Conservation (phyloP, 129 eudicot genomes). For the Flaveria linearis region DNA sequence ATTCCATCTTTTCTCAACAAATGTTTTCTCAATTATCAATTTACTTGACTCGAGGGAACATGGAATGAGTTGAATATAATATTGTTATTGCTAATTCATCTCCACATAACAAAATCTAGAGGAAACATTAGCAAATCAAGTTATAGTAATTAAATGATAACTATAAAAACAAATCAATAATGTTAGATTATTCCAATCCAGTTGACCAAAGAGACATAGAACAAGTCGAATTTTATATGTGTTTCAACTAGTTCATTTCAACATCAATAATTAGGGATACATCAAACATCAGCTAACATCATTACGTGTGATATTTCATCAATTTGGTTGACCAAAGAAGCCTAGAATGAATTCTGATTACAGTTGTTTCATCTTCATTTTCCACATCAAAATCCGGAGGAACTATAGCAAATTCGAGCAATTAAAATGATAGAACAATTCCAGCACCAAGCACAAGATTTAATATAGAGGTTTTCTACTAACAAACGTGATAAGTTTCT, state of each 20-base stretch:
- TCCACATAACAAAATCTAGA: neutral
- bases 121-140: neutral
- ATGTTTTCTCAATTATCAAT: neutral
- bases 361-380: neutral
- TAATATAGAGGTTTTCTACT: neutral
- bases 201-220: slow-evolving; percentile 20
- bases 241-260: slow-evolving; percentile 6
- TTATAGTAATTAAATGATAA: neutral
- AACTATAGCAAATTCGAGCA: neutral
- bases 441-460: slow-evolving; percentile 13
- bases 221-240: neutral
- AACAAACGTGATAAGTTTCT: neutral
- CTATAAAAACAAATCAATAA: neutral
- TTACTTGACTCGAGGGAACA: slow-evolving; percentile 15
- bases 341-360: neutral
- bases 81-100: neutral
- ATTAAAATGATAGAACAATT: slow-evolving; percentile 7
- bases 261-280: slow-evolving; percentile 19
- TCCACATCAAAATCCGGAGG: neutral
- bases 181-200: slow-evolving; percentile 6
- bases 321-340: slow-evolving; percentile 21
- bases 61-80: neutral
- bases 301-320: neutral
- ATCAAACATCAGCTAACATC: slow-evolving; percentile 11
- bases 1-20: neutral